These are phyloP conservation scores for Tetragonia tetragonoides DNA, from an alignment of 148 eudicot species.

Conservation along the genomic window DNA sequence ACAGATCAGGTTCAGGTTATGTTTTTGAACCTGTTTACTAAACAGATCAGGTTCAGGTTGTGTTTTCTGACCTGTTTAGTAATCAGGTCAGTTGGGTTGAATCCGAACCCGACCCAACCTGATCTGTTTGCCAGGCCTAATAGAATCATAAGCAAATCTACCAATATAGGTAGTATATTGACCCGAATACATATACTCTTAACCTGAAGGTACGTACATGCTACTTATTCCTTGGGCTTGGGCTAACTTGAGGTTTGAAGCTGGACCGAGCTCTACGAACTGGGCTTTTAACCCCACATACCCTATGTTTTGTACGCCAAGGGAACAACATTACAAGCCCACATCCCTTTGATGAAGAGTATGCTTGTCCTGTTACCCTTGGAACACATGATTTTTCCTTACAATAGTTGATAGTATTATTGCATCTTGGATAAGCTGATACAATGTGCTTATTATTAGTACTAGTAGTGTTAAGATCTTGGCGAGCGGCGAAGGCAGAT, in stretches of 20 bases:
- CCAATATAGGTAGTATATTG: too few species aligned
- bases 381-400: conserved; percentile 24
- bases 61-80: too few species aligned
- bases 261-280: conserved; percentile 28
- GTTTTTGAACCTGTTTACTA: too few species aligned
- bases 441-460: neutral
- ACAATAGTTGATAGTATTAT: neutral
- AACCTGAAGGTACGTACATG: too few species aligned
- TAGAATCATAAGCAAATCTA: too few species aligned
- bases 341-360: conserved; percentile 46
- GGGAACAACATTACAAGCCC: conserved; percentile 56
- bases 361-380: conserved; percentile 23
- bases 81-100: too few species aligned
- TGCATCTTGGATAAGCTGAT: neutral
- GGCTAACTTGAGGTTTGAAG: conserved; percentile 32
- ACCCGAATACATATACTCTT: too few species aligned
- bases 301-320: conserved; percentile 53
- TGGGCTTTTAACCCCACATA: conserved; percentile 49
- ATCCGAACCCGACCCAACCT: too few species aligned
- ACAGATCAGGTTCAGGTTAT: too few species aligned
- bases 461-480: neutral
- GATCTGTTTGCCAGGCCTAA: too few species aligned
- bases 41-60: too few species aligned
- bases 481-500: conserved; percentile 21
- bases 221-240: conserved; percentile 25